Percentiles rank a stretch among this genome's conserved stretches.
Conservation (phyloP, 2,329 filamentous ascomycete genomes). For the Trichophyton simii region DNA sequence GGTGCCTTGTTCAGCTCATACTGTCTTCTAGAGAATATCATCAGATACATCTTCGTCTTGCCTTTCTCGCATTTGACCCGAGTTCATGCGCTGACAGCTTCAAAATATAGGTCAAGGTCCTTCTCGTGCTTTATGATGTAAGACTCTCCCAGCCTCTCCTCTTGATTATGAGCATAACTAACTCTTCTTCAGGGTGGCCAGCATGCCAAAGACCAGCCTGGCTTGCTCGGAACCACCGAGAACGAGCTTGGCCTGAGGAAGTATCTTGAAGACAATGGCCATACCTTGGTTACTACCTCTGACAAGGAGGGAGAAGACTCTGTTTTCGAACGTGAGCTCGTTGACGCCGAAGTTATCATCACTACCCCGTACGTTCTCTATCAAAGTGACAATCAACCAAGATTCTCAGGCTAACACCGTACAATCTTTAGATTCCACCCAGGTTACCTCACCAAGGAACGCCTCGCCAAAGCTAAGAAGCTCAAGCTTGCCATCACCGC, state of each 20-base stretch:
- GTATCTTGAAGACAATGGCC: conserved; percentile 94
- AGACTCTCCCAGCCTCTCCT: conserved; percentile 23
- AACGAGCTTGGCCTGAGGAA: conserved; percentile 95
- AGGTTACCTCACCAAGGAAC: conserved; percentile 91
- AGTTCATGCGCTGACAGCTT: conserved; percentile 51
- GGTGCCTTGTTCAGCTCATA: conserved; percentile 17
- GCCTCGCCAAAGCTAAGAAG: conserved; percentile 95
- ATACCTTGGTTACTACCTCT: conserved; percentile 91
- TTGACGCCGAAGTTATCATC: conserved; percentile 97
- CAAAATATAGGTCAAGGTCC: conserved; percentile 83
- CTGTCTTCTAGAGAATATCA: neutral
- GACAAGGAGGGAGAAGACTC: conserved; percentile 95
- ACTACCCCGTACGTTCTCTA: conserved; percentile 65
- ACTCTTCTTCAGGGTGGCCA: conserved; percentile 47
- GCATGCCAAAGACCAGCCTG: conserved; percentile 80
- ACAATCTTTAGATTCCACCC: conserved; percentile 76
- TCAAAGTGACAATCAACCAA: neutral
- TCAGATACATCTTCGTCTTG: conserved; percentile 9
- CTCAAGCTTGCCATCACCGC: conserved; percentile 95
- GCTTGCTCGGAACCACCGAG: conserved; percentile 86
- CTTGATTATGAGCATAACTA: neutral
- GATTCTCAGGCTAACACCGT: neutral
- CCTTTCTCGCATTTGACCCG: conserved; percentile 31
- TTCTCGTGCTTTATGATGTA: conserved; percentile 86
- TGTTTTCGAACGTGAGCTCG: conserved; percentile 86